Conservation (phyloP, 2,329 filamentous ascomycete genomes). For the Aspergillus oerlinghausenensis region DNA sequence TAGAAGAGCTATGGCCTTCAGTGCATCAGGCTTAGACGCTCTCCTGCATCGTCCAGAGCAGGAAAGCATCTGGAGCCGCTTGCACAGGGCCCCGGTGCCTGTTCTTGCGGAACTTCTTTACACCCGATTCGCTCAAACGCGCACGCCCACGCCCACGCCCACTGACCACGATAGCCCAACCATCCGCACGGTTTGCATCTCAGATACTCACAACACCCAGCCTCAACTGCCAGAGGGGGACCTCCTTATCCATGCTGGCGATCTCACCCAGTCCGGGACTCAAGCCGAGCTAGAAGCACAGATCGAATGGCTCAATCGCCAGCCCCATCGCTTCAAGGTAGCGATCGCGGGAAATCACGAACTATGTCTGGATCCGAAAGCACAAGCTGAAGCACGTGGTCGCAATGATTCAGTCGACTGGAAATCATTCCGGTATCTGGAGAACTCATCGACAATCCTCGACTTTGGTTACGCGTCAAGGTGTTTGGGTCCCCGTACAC, state of each 20-base stretch:
- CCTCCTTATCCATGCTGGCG: constrained; percentile 40
- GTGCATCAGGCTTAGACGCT: not conserved
- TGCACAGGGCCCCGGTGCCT: not conserved
- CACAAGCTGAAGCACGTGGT: not conserved
- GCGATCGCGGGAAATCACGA: constrained; percentile 84
- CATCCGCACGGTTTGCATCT: constrained; percentile 19
- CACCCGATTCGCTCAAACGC: not conserved
- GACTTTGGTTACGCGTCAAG: not conserved
- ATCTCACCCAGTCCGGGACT: constrained; percentile 58
- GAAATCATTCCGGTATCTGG: not conserved
- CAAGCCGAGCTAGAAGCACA: constrained; percentile 65
- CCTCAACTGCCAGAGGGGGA: constrained; percentile 29
- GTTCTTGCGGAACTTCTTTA: not conserved
- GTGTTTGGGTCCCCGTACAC: constrained; percentile 75
- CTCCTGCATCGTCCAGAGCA: constrained; percentile 2
- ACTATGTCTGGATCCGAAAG: constrained; percentile 60
- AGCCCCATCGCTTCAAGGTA: constrained; percentile 71
- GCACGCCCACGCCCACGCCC: not conserved
- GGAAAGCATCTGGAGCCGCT: not conserved
- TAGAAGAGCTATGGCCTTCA: constrained; percentile 27
- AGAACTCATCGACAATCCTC: not conserved
- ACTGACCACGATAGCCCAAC: not conserved
- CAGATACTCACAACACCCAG: constrained; percentile 27
- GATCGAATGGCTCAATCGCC: constrained; percentile 67
- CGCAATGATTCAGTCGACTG: not conserved